Percentiles rank a stretch among this genome's conserved stretches.
Evolutionary conservation across 208 protist species (phyloP).

Genomic region (Leishmania tropica): DNA sequence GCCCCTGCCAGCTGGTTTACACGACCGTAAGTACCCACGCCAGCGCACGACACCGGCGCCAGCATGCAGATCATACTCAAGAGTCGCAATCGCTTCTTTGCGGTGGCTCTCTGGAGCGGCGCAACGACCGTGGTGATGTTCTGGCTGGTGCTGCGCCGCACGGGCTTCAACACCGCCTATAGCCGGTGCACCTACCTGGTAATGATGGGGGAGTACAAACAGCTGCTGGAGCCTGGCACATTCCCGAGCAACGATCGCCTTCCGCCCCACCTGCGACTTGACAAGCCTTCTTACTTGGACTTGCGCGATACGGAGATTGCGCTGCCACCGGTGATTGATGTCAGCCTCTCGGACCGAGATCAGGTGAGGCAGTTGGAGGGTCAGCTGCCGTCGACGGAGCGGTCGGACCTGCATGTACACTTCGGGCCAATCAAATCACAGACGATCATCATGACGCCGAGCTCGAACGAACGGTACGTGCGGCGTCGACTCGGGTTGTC

Average conservation of each 20-base stretch:
- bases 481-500: constrained; percentile 67
- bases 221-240: constrained; percentile 72
- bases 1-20: neutral
- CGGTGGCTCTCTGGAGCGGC: constrained; percentile 65
- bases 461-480: constrained; percentile 78
- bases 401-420: constrained; percentile 68
- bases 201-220: constrained; percentile 87
- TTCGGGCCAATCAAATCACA: constrained; percentile 78
- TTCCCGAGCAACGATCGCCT: constrained; percentile 74
- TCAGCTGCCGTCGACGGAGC: constrained; percentile 59
- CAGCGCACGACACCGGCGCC: neutral
- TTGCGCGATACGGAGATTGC: constrained; percentile 78
- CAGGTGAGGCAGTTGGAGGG: constrained; percentile 61
- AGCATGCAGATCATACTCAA: constrained; percentile 75
- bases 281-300: constrained; percentile 78
- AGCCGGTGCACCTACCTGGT: constrained; percentile 77
- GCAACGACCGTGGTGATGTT: constrained; percentile 69
- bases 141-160: constrained; percentile 78
- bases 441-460: constrained; percentile 77
- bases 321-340: constrained; percentile 75
- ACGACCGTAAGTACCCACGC: too few relatives aligned
- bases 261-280: constrained; percentile 82
- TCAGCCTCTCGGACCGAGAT: constrained; percentile 57
- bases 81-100: constrained; percentile 66
- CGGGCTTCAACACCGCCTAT: constrained; percentile 85